Evolutionary conservation across 768 basidiomycete species (phyloP).

Genomic region (Hygrocybe punicea): DNA sequence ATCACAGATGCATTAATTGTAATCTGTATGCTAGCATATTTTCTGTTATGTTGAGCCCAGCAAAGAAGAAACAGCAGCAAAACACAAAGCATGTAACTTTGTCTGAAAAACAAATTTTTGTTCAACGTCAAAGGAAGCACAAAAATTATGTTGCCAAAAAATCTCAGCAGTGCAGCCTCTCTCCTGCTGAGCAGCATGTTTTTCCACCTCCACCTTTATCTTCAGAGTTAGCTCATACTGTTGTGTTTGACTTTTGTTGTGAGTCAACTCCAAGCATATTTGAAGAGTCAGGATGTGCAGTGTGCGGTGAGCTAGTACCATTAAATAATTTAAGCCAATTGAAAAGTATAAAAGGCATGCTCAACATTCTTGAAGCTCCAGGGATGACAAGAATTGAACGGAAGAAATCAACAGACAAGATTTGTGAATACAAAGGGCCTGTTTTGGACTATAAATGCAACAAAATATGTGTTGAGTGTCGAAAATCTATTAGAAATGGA

Average conservation of each 20-base stretch:
- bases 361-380: constrained; percentile 5
- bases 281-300: constrained; percentile 32
- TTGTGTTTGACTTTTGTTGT: constrained; percentile 3
- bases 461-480: constrained; percentile 10
- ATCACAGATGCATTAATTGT: neutral
- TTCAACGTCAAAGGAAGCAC: neutral
- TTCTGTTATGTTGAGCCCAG: neutral
- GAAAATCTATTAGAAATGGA: neutral
- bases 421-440: constrained; percentile 13
- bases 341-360: constrained; percentile 2
- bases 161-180: no score
- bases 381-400: constrained; percentile 6
- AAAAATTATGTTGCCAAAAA: no score
- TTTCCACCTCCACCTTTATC: constrained; percentile 1
- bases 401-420: constrained; percentile 4
- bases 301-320: constrained; percentile 25
- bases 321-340: constrained; percentile 4
- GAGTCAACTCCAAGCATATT: constrained; percentile 6
- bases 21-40: neutral
- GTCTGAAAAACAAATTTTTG: constrained; percentile 18
- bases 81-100: constrained; percentile 5
- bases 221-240: neutral
- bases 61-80: neutral
- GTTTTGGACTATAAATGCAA: constrained; percentile 11
- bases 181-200: neutral